These are phyloP conservation scores for Aureobasidium uvarum DNA, from an alignment of 2,329 filamentous ascomycete species.

Conservation along the genomic window DNA sequence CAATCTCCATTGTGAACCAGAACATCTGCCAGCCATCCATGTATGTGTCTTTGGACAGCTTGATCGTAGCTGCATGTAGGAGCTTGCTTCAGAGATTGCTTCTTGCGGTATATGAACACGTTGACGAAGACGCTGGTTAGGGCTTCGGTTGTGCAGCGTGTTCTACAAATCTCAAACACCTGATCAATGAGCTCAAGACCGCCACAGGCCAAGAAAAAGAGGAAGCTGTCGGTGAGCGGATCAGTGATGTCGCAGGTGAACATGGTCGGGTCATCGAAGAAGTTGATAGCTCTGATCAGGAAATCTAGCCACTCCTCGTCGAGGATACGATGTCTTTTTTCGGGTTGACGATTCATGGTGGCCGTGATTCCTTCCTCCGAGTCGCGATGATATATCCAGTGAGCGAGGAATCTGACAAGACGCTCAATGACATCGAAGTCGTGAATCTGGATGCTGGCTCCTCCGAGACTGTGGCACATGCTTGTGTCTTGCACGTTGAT, in stretches of 20 bases:
- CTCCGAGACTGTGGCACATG: not conserved
- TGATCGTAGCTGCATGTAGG: no score
- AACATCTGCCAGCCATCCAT: no score
- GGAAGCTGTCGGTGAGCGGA: not conserved
- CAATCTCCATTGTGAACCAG: no score
- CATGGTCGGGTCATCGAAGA: not conserved
- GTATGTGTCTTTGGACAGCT: no score
- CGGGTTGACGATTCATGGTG: not conserved
- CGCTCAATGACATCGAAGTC: not conserved
- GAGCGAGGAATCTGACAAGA: not conserved
- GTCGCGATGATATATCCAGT: not conserved
- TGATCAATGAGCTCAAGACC: not conserved
- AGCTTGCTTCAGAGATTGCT: no score
- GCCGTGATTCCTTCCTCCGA: not conserved
- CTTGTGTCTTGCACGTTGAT: not conserved
- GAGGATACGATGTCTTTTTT: not conserved
- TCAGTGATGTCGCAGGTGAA: not conserved
- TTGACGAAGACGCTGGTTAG: no score
- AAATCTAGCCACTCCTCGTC: not conserved
- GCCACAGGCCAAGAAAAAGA: not conserved
- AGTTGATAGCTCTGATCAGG: not conserved
- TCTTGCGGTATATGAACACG: no score
- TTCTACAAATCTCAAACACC: no score
- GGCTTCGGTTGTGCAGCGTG: no score
- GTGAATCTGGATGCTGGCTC: not conserved